Percentiles rank a stretch among this genome's conserved stretches.
Conservation (phyloP, 2,329 filamentous ascomycete genomes). For the Penicillium corylophilum region DNA sequence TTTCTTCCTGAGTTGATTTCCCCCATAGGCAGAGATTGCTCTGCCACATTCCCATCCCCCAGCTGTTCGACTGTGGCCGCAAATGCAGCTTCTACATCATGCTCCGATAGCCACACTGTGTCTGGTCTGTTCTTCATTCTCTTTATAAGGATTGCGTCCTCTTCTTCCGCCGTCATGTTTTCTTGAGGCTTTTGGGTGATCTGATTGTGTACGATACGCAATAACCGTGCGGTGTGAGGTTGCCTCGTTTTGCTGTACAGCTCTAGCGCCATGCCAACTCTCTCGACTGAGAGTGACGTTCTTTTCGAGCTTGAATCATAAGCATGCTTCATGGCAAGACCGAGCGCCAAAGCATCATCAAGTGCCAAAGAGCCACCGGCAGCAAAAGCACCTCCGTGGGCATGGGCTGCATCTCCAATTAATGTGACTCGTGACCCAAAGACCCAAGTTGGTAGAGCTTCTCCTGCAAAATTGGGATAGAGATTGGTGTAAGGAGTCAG, state of each 20-base stretch:
- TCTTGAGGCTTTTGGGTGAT: conserved; percentile 3
- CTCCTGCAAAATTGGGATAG: conserved; percentile 47
- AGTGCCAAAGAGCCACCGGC: conserved; percentile 32
- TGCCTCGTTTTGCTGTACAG: conserved; percentile 48
- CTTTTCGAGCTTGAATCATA: conserved; percentile 22
- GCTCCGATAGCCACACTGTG: conserved; percentile 48
- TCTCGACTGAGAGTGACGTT: background rate
- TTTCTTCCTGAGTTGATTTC: too few species aligned
- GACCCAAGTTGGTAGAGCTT: conserved; percentile 44
- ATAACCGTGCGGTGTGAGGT: conserved; percentile 41
- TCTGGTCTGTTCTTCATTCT: conserved; percentile 40
- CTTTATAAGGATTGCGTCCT: conserved; percentile 39
- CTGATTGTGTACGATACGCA: conserved; percentile 33
- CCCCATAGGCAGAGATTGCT: background rate
- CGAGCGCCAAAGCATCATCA: conserved; percentile 43
- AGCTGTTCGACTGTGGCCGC: conserved; percentile 5
- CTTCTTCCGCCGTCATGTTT: conserved; percentile 22
- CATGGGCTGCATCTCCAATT: conserved; percentile 32
- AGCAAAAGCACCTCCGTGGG: conserved; percentile 32
- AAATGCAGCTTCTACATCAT: conserved; percentile 47
- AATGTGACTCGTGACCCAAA: conserved; percentile 33
- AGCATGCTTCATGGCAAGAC: conserved; percentile 39
- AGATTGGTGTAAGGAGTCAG: conserved; percentile 42
- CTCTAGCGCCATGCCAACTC: conserved; percentile 32
- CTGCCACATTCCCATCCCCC: background rate